Base-by-base conservation (phyloP, 2,329 filamentous ascomycete species). In the Aspergillus latus region DNA sequence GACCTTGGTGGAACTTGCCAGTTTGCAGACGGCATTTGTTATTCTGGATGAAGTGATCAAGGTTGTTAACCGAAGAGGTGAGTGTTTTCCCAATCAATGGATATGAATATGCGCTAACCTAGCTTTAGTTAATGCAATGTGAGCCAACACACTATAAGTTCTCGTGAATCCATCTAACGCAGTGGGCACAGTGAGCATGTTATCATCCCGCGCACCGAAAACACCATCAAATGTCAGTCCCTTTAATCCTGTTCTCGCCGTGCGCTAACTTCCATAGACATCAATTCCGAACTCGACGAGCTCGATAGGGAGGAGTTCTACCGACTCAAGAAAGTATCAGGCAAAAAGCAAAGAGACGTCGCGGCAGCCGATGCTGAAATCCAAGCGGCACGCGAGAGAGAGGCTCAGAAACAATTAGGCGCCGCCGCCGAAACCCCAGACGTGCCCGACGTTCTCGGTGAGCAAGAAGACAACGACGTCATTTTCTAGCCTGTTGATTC, bases 1-100 rank as follows among this genome's bases (percentile, higher is more conserved):
- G 78, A 96, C 94, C 11, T 78, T 99, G 62, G 93, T 97, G 1
- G 93, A 97, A 77, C 81, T 97, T 62, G 93, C 93, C 15, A 96
- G 92, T 79, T 80, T 97, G 67, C 93, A 97, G 84, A 99, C 94
- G 62, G 94, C 94, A 5, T 99, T 99, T 73, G 91, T 99, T 47
- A 97, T 97, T 63, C 76, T 99, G 59, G 94, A 99, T 72, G 94
- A 99, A 76, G 94, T 99, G 56, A 99, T 99, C 79, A 99, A 99
- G 80, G 92, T 97, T 28, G 94, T 99, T 54, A 99, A 99, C 74
- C 86, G 94, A 70, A 88, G 94, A 90, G 88, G 88, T 89, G 75
- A 72, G 80, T 71, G 47, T 3, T 34, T 9, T 16, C 40, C 28
- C 21, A n/a, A 43, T 40, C 1, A 13, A 44, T 28, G 11, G 29